Base-by-base conservation (phyloP, 108 stramenopile genomes). In the Conticribra guillardii region DNA sequence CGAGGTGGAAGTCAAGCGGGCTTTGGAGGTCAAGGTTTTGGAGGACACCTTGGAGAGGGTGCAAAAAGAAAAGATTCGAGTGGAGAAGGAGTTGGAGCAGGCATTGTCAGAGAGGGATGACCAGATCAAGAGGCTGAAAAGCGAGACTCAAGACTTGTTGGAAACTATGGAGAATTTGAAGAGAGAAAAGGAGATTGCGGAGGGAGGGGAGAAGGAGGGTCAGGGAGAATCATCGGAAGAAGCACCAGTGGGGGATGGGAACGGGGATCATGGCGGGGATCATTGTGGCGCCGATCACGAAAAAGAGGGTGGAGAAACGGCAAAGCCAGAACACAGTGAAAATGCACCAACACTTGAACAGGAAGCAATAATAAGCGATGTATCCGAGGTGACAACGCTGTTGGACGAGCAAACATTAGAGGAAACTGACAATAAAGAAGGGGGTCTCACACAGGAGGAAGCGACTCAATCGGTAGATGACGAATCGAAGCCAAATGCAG, bases 1-100 rank as follows among this genome's bases (percentile, higher is more conserved):
- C 64, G 76, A 77, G 44, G 57, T 69, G 22, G 76, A 77, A 24
- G 76, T 77, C 30, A 56, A 60, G 69, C n/a, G 63, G 31, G 76
- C 69, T 0, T 62, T 77, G 53, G 76, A 77, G 30, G 67, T 84
- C 47, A 84, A 87, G 63, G 51, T 57, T 9, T 64, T 86, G 47
- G 50, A 69, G 51, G 88, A 89, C 37, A 41, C 37, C 37, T 9
- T 41, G 5, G 37, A 41, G 11, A 41, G 11, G 11, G 37, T 41
- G 18, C 62, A 67, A 47, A 71, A 80, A 18, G 77, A 79, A 8
- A 63, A 60, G 28, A 70, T 82, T 8, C 45, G 79, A 24, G 74
- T 85, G 3, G 91, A 92, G 76, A 67, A 83, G 48, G 67, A 85
- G 30, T 67, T 89, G 23, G 76, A 89, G 82, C 83, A 82, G 46